A percentile compares a stretch with the other conserved stretches of the same genome.
These are phyloP conservation scores for Podila minutissima DNA, from an alignment of 192 early-diverging fungal species.

Conservation along the genomic window DNA sequence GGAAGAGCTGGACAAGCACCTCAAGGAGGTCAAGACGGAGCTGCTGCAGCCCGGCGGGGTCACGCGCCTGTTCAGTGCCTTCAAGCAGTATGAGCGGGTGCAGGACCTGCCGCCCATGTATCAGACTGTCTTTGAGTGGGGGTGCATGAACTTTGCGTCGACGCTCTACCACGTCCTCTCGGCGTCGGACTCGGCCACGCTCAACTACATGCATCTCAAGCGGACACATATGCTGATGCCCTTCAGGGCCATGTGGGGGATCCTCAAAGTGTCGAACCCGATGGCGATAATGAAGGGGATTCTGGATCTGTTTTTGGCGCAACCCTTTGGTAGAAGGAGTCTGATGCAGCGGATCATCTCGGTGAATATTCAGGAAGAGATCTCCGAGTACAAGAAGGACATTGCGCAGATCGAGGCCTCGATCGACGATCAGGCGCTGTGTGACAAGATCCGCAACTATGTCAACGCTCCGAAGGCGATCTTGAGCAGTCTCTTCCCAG, in stretches of 20 bases:
- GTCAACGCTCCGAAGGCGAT: conserved; percentile 29
- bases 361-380: conserved; percentile 56
- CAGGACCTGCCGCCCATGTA: conserved; percentile 49
- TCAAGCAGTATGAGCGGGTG: conserved; percentile 22
- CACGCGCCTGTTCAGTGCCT: conserved; percentile 8
- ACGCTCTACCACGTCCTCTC: conserved; percentile 59
- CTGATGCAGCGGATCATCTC: conserved; percentile 60
- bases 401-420: conserved; percentile 32
- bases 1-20: conserved; percentile 53
- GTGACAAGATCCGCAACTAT: conserved; percentile 57
- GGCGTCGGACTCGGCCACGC: conserved; percentile 55
- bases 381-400: conserved; percentile 54
- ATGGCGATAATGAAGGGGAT: conserved; percentile 59
- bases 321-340: conserved; percentile 60
- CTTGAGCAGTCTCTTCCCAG: conserved; percentile 11
- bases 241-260: conserved; percentile 51
- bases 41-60: conserved; percentile 48
- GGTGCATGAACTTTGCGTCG: conserved; percentile 63
- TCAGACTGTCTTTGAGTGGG: conserved; percentile 58
- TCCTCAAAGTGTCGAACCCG: conserved; percentile 61
- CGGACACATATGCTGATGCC: conserved; percentile 59
- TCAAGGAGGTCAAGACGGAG: conserved; percentile 52
- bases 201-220: conserved; percentile 54
- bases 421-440: conserved; percentile 42
- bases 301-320: conserved; percentile 61